phyloP scores from a whole-genome alignment of 2,329 filamentous ascomycete genomes.

The Stromatinia cepivora region DNA sequence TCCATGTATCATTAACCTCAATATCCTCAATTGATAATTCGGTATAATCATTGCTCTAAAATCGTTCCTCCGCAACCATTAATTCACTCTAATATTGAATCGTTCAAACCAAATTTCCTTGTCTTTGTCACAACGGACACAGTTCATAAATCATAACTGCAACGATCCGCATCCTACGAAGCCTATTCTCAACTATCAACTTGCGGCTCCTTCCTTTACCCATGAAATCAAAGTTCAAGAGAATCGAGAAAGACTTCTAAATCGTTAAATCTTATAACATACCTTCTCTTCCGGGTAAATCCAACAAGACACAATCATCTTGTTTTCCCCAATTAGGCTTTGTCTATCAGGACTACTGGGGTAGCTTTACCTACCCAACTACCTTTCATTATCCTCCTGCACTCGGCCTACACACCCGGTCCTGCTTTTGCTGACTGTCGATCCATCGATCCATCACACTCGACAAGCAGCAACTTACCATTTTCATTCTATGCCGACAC shows the following conservation, averaged over 20 bases:
- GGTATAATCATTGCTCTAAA: neutral
- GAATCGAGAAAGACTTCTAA: neutral
- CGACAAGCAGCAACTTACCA: constrained; percentile 34
- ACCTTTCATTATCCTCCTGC: constrained; percentile 29
- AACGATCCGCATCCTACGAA: constrained; percentile 12
- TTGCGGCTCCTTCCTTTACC: neutral
- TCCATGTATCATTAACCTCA: neutral
- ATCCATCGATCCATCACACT: constrained; percentile 34
- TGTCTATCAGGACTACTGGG: neutral
- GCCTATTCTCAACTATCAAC: neutral
- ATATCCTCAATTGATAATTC: neutral
- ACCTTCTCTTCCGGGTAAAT: neutral
- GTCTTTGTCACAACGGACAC: constrained; percentile 18
- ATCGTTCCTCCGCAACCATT: neutral
- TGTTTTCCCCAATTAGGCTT: neutral
- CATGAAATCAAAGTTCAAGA: neutral
- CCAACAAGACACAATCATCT: neutral
- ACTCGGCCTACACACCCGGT: constrained; percentile 33
- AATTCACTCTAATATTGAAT: constrained; percentile 20
- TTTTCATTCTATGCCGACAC: constrained; percentile 72
- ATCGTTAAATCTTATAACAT: neutral
- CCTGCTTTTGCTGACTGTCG: constrained; percentile 32
- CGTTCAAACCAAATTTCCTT: constrained; percentile 17
- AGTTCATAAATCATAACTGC: constrained; percentile 5
- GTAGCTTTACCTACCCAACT: constrained; percentile 20